Conservation (phyloP, 306 rosid species). For the Castanopsis chinensis region DNA sequence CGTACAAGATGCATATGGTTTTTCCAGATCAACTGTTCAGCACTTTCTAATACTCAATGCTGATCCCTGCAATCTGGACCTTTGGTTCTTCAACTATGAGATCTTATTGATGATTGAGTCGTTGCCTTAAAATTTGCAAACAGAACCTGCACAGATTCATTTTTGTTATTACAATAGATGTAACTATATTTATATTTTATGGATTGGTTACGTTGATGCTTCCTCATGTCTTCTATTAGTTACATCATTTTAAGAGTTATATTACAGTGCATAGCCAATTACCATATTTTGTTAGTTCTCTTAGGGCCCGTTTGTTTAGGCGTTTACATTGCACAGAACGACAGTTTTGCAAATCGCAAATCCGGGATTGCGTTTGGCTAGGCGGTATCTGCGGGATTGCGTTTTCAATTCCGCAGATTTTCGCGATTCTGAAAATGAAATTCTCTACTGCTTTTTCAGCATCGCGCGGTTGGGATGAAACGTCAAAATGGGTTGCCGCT, state of each 20-base stretch:
- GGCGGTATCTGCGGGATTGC: no score
- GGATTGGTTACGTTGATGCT: conserved; percentile 42
- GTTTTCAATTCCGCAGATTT: no score
- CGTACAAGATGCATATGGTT: conserved; percentile 58
- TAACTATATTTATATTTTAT: conserved; percentile 46
- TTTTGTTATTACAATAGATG: conserved; percentile 73
- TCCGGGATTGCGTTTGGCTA: no score
- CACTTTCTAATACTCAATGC: conserved; percentile 81
- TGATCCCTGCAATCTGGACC: conserved; percentile 92
- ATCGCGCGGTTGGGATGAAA: no score
- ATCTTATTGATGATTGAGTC: conserved; percentile 91
- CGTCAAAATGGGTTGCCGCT: no score
- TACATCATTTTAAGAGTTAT: not conserved
- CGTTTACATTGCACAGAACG: no score
- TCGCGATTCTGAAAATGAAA: no score
- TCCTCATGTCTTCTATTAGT: conserved; percentile 33
- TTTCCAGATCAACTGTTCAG: conserved; percentile 76
- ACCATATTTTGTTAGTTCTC: not conserved
- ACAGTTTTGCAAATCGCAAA: no score
- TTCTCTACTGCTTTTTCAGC: no score
- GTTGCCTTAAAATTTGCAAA: conserved; percentile 81
- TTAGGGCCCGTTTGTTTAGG: no score
- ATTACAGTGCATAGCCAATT: not conserved
- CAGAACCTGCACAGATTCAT: conserved; percentile 97
- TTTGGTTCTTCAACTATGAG: conserved; percentile 86